phyloP scores from a whole-genome alignment of 2,329 filamentous ascomycete genomes.

The Chaetomium strumarium region DNA sequence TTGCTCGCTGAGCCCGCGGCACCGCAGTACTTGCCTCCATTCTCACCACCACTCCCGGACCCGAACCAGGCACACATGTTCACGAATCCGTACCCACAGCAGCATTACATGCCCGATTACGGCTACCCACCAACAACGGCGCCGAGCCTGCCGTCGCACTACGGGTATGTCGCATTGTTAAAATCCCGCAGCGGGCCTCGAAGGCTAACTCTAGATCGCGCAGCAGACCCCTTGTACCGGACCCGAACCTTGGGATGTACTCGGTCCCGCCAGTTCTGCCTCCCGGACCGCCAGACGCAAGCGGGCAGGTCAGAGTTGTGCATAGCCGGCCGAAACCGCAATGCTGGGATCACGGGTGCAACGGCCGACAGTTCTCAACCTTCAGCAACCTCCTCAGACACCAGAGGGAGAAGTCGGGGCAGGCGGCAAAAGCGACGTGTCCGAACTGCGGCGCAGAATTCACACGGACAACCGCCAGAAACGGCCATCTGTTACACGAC shows the following conservation, averaged over 20 bases:
- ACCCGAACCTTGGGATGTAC: constrained; percentile 29
- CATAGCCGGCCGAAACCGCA: constrained; percentile 84
- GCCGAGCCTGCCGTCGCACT: constrained; percentile 28
- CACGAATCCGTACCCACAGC: constrained; percentile 31
- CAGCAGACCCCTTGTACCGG: constrained; percentile 21
- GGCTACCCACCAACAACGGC: constrained; percentile 26
- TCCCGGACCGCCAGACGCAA: constrained; percentile 22
- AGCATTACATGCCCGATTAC: constrained; percentile 31
- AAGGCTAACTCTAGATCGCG: constrained; percentile 5
- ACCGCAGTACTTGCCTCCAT: constrained; percentile 44
- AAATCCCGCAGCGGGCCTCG: neutral
- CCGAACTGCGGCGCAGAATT: constrained; percentile 91
- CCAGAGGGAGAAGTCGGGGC: constrained; percentile 89
- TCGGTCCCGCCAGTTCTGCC: constrained; percentile 26
- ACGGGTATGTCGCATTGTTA: constrained; percentile 25
- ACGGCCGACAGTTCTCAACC: constrained; percentile 89
- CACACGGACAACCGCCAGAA: constrained; percentile 79
- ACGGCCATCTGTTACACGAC: constrained; percentile 78
- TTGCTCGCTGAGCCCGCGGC: constrained; percentile 46
- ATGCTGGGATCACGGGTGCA: constrained; percentile 96
- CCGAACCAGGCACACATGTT: constrained; percentile 29
- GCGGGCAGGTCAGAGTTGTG: constrained; percentile 57
- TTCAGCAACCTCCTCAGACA: constrained; percentile 93
- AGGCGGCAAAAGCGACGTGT: constrained; percentile 81
- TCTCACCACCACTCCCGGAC: constrained; percentile 44